Evolutionary conservation across 2,329 filamentous ascomycete genomes (phyloP).

Genomic region (Rhynchosporium graminicola): DNA sequence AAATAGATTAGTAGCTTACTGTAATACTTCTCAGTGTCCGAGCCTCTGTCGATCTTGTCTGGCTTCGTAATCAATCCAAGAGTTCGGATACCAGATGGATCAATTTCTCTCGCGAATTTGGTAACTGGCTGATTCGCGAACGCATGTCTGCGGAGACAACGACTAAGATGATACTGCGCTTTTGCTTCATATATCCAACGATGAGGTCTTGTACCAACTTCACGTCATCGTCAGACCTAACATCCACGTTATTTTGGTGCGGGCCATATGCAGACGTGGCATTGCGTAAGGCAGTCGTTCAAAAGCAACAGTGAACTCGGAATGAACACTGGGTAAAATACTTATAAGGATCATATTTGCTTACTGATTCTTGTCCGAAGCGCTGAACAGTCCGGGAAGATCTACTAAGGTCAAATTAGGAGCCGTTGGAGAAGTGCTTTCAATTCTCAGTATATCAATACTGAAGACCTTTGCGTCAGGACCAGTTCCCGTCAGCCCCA

Average conservation of each 20-base stretch:
- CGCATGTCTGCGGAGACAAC: constrained; percentile 46
- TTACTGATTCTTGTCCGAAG: constrained; percentile 48
- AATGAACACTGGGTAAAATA: not conserved
- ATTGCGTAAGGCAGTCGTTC: no score
- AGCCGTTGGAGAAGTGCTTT: constrained; percentile 23
- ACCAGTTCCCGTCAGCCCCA: constrained; percentile 16
- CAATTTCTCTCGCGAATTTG: constrained; percentile 39
- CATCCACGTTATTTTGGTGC: constrained; percentile 12
- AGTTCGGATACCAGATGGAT: constrained; percentile 38
- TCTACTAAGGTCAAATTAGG: constrained; percentile 32
- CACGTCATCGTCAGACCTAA: constrained; percentile 30
- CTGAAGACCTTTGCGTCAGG: constrained; percentile 31
- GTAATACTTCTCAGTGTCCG: constrained; percentile 41
- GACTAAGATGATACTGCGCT: constrained; percentile 46
- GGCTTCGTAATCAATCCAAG: constrained; percentile 49
- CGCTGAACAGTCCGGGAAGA: constrained; percentile 39
- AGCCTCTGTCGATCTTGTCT: constrained; percentile 41
- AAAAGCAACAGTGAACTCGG: no score
- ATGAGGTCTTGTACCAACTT: constrained; percentile 25
- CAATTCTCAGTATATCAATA: constrained; percentile 25
- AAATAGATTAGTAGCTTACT: not conserved
- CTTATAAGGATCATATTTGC: constrained; percentile 30
- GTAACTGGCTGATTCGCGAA: constrained; percentile 44
- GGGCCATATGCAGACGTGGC: no score
- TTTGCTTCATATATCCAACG: constrained; percentile 43